These are phyloP conservation scores for Aspergillus tamarii DNA, from an alignment of 2,329 filamentous ascomycete species.

Conservation along the genomic window DNA sequence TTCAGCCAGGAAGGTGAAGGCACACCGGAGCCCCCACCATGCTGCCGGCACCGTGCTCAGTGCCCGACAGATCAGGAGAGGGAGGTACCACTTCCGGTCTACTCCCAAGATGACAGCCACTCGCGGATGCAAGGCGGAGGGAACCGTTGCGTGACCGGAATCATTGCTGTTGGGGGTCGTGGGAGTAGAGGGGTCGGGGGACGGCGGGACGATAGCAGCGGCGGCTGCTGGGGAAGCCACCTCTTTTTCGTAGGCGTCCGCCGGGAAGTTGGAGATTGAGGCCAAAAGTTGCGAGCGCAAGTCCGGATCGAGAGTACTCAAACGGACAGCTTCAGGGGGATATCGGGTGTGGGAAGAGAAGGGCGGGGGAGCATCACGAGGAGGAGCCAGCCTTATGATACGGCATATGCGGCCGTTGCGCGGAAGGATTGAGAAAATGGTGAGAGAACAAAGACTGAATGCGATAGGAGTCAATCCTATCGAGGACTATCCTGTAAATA, in stretches of 20 bases:
- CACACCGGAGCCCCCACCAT: conserved; percentile 72
- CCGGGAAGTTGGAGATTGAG: conserved; percentile 15
- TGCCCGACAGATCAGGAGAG: conserved; percentile 72
- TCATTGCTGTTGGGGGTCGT: conserved; percentile 34
- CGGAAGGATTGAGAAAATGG: conserved; percentile 13
- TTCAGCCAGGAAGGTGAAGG: conserved; percentile 69
- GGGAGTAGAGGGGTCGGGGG: conserved; percentile 33
- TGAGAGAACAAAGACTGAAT: conserved; percentile 2
- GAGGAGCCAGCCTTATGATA: conserved; percentile 45
- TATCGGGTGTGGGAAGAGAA: conserved; percentile 33
- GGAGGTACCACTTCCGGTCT: conserved; percentile 71
- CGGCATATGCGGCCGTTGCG: conserved; percentile 43
- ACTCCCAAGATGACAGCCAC: conserved; percentile 78
- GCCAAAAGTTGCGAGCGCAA: conserved; percentile 15
- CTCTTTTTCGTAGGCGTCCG: conserved; percentile 30
- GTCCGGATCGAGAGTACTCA: conserved; percentile 25
- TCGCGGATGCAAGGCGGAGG: conserved; percentile 67
- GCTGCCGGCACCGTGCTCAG: conserved; percentile 71
- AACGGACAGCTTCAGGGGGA: conserved; percentile 29
- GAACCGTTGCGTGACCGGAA: conserved; percentile 27
- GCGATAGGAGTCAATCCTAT: conserved; percentile 1
- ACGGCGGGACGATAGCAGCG: conserved; percentile 32
- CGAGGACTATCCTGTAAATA: neutral
- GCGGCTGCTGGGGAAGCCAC: conserved; percentile 33
- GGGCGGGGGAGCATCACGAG: conserved; percentile 41